These are phyloP conservation scores for Beverwykella pulmonaria DNA, from an alignment of 495 filamentous ascomycete species.

Conservation along the genomic window DNA sequence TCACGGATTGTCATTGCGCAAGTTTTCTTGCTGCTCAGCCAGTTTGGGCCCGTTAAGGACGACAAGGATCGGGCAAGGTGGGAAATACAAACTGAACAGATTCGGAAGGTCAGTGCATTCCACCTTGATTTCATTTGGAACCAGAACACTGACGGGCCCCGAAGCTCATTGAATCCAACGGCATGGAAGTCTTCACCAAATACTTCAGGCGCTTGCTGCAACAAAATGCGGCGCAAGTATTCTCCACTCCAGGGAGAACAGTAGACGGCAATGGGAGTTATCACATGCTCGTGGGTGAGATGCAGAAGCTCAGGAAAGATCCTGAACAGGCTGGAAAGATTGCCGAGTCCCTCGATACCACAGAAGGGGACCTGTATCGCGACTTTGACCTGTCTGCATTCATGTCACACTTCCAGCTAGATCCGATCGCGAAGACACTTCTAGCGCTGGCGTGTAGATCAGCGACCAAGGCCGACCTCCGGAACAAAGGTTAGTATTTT, in stretches of 20 bases:
- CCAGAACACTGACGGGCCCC: constrained; percentile 10
- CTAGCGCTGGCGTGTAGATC: constrained; percentile 86
- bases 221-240: constrained; percentile 83
- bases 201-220: constrained; percentile 88
- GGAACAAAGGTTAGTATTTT: constrained; percentile 74
- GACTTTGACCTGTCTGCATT: constrained; percentile 94
- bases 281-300: constrained; percentile 76
- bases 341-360: constrained; percentile 85
- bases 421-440: constrained; percentile 82
- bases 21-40: constrained; percentile 85
- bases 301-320: constrained; percentile 80
- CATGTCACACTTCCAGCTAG: constrained; percentile 89
- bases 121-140: constrained; percentile 3
- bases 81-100: constrained; percentile 87
- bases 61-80: constrained; percentile 89
- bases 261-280: constrained; percentile 77
- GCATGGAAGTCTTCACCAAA: constrained; percentile 93
- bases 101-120: constrained; percentile 72
- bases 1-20: constrained; percentile 92
- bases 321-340: constrained; percentile 83
- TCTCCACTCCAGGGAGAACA: constrained; percentile 69
- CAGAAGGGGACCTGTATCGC: constrained; percentile 84
- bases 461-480: constrained; percentile 73
- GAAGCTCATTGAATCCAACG: constrained; percentile 89
- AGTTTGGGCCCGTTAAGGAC: constrained; percentile 73